A percentile compares a stretch with the other conserved stretches of the same genome.
Evolutionary conservation across 768 basidiomycete species (phyloP).

Genomic region (Saitozyma sp.): DNA sequence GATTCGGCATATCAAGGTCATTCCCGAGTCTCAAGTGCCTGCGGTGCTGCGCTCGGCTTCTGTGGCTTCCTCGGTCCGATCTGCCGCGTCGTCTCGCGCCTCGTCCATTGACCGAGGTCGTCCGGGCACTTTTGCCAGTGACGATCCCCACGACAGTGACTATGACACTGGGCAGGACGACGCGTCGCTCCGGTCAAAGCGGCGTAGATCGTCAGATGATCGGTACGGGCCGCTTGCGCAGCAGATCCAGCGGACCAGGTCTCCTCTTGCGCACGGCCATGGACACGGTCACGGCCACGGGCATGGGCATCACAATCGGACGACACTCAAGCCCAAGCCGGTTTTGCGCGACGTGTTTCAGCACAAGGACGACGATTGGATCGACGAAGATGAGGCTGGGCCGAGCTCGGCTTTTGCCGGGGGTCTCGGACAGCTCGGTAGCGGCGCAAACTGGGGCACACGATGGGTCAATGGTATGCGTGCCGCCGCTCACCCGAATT

Average conservation of each 20-base stretch:
- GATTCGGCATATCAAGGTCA: conserved; percentile 57
- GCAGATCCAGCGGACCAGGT: conserved; percentile 68
- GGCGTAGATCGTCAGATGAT: conserved; percentile 54
- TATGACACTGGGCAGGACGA: conserved; percentile 39
- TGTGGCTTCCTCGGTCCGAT: conserved; percentile 59
- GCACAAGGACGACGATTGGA: conserved; percentile 52
- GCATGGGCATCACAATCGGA: conserved; percentile 65
- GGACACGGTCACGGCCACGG: conserved; percentile 55
- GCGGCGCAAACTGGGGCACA: neutral
- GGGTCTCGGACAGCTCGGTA: conserved; percentile 46
- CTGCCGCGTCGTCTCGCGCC: conserved; percentile 72
- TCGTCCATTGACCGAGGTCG: conserved; percentile 63
- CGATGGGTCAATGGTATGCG: conserved; percentile 19
- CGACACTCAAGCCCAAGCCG: conserved; percentile 60
- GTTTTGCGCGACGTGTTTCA: conserved; percentile 52
- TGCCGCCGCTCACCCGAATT: conserved; percentile 15
- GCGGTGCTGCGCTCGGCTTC: conserved; percentile 65
- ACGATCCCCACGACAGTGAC: conserved; percentile 41
- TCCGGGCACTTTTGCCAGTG: neutral
- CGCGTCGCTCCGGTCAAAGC: conserved; percentile 57
- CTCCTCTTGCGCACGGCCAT: conserved; percentile 56
- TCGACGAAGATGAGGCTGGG: conserved; percentile 47
- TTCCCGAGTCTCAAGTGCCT: conserved; percentile 29
- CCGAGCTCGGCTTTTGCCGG: conserved; percentile 33
- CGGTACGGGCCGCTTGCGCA: conserved; percentile 44